Percentiles rank a stretch among this genome's conserved stretches.
These are phyloP conservation scores for Lachnellula cervina DNA, from an alignment of 2,329 filamentous ascomycete genomes.

Conservation along the genomic window DNA sequence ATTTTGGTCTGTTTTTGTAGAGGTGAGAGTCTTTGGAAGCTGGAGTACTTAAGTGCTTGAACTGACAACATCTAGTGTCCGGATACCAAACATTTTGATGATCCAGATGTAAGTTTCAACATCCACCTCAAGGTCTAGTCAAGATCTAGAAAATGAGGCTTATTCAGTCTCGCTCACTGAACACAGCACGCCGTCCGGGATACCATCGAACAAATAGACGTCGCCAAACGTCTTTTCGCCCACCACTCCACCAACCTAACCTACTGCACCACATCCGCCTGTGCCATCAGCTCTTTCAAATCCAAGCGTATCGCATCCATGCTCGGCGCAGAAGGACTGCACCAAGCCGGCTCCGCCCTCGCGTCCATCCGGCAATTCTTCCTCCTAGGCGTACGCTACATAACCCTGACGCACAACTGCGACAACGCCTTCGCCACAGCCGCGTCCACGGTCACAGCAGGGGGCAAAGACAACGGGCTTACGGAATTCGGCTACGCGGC, in stretches of 20 bases:
- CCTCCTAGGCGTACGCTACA: constrained; percentile 58
- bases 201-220: constrained; percentile 54
- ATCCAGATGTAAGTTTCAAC: constrained; percentile 3
- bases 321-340: constrained; percentile 58
- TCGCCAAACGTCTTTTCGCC: constrained; percentile 46
- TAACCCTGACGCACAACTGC: constrained; percentile 65
- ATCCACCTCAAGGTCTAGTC: no score
- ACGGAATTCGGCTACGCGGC: constrained; percentile 49
- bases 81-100: neutral
- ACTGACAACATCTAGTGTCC: neutral
- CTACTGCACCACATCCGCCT: constrained; percentile 20
- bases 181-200: constrained; percentile 36
- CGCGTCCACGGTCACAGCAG: constrained; percentile 10
- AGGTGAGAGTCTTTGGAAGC: constrained; percentile 21
- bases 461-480: constrained; percentile 41
- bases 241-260: constrained; percentile 22
- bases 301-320: constrained; percentile 48
- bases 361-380: constrained; percentile 55
- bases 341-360: constrained; percentile 47
- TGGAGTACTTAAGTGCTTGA: constrained; percentile 20
- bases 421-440: constrained; percentile 56
- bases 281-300: constrained; percentile 31
- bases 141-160: no score
- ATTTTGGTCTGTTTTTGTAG: constrained; percentile 32
- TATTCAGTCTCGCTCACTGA: neutral